phyloP scores from a whole-genome alignment of 768 basidiomycete species.

The Lactifluus piperatus region DNA sequence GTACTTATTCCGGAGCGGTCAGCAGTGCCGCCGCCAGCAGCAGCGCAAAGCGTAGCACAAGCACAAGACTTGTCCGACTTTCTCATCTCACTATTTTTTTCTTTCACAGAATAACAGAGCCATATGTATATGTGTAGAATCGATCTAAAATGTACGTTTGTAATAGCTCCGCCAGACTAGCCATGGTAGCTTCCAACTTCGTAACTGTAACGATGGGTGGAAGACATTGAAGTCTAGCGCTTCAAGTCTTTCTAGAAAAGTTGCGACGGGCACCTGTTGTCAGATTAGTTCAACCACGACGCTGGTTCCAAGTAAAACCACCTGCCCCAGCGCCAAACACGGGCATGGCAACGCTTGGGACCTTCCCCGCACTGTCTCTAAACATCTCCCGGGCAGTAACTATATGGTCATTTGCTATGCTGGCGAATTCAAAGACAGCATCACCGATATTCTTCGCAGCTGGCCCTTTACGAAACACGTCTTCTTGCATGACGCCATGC shows the following conservation, averaged over 20 bases:
- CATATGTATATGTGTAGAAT: not conserved
- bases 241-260: slow-evolving; percentile 59
- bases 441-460: slow-evolving; percentile 56
- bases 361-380: slow-evolving; percentile 40
- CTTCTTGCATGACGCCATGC: slow-evolving; percentile 72
- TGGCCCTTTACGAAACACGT: slow-evolving; percentile 53
- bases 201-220: slow-evolving; percentile 47
- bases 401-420: slow-evolving; percentile 71
- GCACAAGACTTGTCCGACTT: not conserved
- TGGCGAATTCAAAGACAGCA: slow-evolving; percentile 79
- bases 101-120: not conserved
- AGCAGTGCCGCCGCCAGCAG: not conserved
- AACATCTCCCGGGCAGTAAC: slow-evolving; percentile 66
- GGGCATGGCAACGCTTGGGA: slow-evolving; percentile 54
- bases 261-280: slow-evolving; percentile 54
- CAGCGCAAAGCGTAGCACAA: too few species aligned
- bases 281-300: not conserved
- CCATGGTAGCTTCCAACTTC: slow-evolving; percentile 76
- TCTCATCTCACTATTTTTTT: not conserved
- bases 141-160: slow-evolving; percentile 31
- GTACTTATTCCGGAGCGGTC: not conserved
- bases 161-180: slow-evolving; percentile 51
- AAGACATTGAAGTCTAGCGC: slow-evolving; percentile 65
- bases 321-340: slow-evolving; percentile 66
- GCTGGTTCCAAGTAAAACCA: slow-evolving; percentile 20